A percentile compares a stretch with the other conserved stretches of the same genome.
Evolutionary conservation across 352 stramenopile species (phyloP).

Genomic region (Phytophthora pistaciae): DNA sequence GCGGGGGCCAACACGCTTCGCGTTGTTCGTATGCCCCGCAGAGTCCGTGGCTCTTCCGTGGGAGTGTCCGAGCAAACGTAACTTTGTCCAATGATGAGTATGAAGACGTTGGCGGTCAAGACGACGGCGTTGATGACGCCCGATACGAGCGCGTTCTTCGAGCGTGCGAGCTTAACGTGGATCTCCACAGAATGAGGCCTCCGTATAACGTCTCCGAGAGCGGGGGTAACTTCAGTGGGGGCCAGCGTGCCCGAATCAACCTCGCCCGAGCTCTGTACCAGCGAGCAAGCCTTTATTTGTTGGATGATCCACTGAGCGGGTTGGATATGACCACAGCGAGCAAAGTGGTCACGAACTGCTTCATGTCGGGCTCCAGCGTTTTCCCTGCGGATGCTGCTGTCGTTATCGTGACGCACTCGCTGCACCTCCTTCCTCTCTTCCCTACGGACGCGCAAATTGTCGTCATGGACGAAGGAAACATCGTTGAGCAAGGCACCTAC

Average conservation of each 20-base stretch:
- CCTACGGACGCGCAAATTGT: slow-evolving; percentile 49
- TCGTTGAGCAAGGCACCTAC: slow-evolving; percentile 59
- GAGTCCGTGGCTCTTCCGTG: slow-evolving; percentile 80
- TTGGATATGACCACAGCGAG: slow-evolving; percentile 75
- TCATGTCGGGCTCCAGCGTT: slow-evolving; percentile 47
- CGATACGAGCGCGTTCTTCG: slow-evolving; percentile 64
- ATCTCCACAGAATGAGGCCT: slow-evolving; percentile 53
- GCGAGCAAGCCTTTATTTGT: slow-evolving; percentile 70
- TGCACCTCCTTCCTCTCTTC: slow-evolving; percentile 74
- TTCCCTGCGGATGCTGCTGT: slow-evolving; percentile 62
- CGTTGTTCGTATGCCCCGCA: slow-evolving; percentile 78
- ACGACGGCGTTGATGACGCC: slow-evolving; percentile 37
- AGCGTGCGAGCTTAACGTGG: slow-evolving; percentile 76
- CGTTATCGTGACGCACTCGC: slow-evolving; percentile 81
- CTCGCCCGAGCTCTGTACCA: slow-evolving; percentile 88
- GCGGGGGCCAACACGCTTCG: not conserved
- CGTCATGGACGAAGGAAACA: slow-evolving; percentile 62
- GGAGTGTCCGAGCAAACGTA: slow-evolving; percentile 70
- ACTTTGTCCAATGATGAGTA: slow-evolving; percentile 48
- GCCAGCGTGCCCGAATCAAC: slow-evolving; percentile 85
- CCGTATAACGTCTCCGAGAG: slow-evolving; percentile 70
- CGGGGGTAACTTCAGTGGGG: slow-evolving; percentile 88
- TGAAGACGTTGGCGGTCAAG: not conserved
- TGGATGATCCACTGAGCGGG: slow-evolving; percentile 91
- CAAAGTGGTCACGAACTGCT: slow-evolving; percentile 60